Evolutionary conservation across 768 basidiomycete species (phyloP).

Genomic region (Tricholoma terreum): DNA sequence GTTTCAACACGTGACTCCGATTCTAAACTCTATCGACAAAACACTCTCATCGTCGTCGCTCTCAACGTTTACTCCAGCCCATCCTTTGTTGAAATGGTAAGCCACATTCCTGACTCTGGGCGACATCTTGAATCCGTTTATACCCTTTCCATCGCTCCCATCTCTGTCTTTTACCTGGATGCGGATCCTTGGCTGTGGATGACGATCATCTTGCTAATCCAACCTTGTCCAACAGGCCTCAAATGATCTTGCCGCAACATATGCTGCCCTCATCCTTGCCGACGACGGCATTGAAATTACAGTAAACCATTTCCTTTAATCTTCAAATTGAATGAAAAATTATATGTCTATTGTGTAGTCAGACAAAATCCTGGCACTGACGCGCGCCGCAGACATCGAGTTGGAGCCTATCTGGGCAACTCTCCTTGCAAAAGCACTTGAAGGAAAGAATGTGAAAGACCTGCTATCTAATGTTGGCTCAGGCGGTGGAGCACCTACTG

Average conservation of each 20-base stretch:
- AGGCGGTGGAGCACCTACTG: constrained; percentile 84
- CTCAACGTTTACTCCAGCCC: constrained; percentile 13
- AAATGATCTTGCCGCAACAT: constrained; percentile 86
- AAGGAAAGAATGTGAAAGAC: constrained; percentile 97
- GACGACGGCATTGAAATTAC: constrained; percentile 98
- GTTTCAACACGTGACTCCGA: not conserved
- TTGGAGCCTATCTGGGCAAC: constrained; percentile 97
- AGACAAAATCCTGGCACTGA: constrained; percentile 90
- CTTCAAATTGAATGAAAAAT: not conserved
- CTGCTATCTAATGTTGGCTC: constrained; percentile 93
- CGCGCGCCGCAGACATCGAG: constrained; percentile 78
- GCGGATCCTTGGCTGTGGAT: constrained; percentile 11
- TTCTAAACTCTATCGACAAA: not conserved
- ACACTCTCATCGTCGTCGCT: constrained; percentile 6
- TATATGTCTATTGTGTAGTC: constrained; percentile 43
- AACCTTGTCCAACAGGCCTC: constrained; percentile 34
- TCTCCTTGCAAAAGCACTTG: constrained; percentile 95
- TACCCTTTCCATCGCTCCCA: not conserved
- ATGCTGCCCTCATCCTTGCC: constrained; percentile 97
- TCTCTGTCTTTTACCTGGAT: constrained; percentile 14
- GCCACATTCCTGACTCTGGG: not conserved
- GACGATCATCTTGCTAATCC: constrained; percentile 15
- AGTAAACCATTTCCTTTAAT: constrained; percentile 47
- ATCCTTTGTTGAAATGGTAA: constrained; percentile 19
- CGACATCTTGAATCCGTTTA: not conserved